phyloP scores from a whole-genome alignment of 31 red algal species.

The Porphyra umbilicalis region DNA sequence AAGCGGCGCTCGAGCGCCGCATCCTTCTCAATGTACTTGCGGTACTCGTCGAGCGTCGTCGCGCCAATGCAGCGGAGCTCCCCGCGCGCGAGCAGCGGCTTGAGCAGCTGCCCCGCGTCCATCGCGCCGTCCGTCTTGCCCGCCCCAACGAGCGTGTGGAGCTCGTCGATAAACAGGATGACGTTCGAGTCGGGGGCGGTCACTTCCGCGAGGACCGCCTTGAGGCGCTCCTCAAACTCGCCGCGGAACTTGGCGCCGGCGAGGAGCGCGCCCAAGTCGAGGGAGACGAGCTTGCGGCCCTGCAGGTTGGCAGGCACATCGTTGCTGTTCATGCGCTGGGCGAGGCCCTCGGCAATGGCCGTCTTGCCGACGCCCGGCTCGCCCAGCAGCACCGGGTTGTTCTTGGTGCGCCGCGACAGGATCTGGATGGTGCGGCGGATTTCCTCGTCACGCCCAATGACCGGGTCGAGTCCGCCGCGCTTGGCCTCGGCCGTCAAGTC shows the following conservation, averaged over 20 bases:
- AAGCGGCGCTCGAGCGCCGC: constrained; percentile 98
- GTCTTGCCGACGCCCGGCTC: constrained; percentile 99
- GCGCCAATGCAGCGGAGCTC: constrained; percentile 99
- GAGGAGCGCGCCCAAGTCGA: constrained; percentile 94
- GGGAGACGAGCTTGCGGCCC: constrained; percentile 56
- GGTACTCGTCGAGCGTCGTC: constrained; percentile 99
- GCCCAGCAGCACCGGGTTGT: constrained; percentile 96
- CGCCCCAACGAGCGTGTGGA: constrained; percentile 98
- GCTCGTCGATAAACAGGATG: constrained; percentile 99
- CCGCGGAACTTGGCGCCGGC: constrained; percentile 99
- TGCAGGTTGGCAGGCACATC: constrained; percentile 82
- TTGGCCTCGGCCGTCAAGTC: constrained; percentile 83
- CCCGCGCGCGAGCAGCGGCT: constrained; percentile 95
- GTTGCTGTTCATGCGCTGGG: constrained; percentile 90
- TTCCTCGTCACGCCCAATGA: constrained; percentile 99
- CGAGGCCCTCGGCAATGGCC: constrained; percentile 97
- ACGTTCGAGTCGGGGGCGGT: constrained; percentile 63
- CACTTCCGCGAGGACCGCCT: constrained; percentile 95
- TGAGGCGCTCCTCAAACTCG: constrained; percentile 99
- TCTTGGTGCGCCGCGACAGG: constrained; percentile 90
- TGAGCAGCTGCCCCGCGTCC: constrained; percentile 98
- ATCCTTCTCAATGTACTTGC: constrained; percentile 99
- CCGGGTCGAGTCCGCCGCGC: constrained; percentile 86
- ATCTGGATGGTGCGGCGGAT: constrained; percentile 94
- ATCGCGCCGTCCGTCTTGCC: constrained; percentile 98